phyloP scores from a whole-genome alignment of 805 yeast species.

The Lachancea meyersii region DNA sequence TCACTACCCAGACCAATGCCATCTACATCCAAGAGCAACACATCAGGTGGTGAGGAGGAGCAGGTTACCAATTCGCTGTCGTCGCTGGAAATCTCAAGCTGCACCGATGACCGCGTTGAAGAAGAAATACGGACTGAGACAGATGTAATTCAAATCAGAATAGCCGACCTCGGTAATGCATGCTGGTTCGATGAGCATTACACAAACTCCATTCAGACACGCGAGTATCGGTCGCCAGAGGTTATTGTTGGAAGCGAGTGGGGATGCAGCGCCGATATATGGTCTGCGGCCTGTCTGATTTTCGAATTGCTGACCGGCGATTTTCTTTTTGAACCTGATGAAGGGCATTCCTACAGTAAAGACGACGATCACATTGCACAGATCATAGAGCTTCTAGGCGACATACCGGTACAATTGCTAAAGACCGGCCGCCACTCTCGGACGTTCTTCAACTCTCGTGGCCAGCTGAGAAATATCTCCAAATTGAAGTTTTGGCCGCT shows the following conservation, averaged over 20 bases:
- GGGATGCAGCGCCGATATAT: slow-evolving; percentile 93
- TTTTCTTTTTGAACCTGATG: slow-evolving; percentile 81
- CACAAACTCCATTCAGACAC: slow-evolving; percentile 83
- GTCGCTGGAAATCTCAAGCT: slow-evolving; percentile 31
- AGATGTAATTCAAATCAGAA: slow-evolving; percentile 60
- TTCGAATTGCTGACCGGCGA: slow-evolving; percentile 94
- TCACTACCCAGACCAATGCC: slow-evolving; percentile 14
- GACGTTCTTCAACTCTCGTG: slow-evolving; percentile 59
- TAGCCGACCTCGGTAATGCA: slow-evolving; percentile 92
- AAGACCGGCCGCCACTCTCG: slow-evolving; percentile 55
- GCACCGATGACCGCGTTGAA: slow-evolving; percentile 4
- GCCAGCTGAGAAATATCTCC: slow-evolving; percentile 69
- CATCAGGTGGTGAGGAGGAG: slow-evolving; percentile 16
- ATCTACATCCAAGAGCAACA: slow-evolving; percentile 12
- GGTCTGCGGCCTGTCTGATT: slow-evolving; percentile 91
- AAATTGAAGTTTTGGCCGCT: slow-evolving; percentile 88
- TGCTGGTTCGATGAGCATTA: slow-evolving; percentile 77
- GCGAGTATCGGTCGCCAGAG: slow-evolving; percentile 92
- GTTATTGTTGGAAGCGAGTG: slow-evolving; percentile 71
- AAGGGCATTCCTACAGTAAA: slow-evolving; percentile 68
- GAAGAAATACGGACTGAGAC: background rate
- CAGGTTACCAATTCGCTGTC: slow-evolving; percentile 36
- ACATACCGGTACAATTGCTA: slow-evolving; percentile 53
- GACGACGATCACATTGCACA: slow-evolving; percentile 97
- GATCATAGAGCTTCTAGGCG: slow-evolving; percentile 75